A percentile compares a stretch with the other conserved stretches of the same genome.
Conservation (phyloP, 2,329 filamentous ascomycete genomes). For the Mycosphaerella arachidis region DNA sequence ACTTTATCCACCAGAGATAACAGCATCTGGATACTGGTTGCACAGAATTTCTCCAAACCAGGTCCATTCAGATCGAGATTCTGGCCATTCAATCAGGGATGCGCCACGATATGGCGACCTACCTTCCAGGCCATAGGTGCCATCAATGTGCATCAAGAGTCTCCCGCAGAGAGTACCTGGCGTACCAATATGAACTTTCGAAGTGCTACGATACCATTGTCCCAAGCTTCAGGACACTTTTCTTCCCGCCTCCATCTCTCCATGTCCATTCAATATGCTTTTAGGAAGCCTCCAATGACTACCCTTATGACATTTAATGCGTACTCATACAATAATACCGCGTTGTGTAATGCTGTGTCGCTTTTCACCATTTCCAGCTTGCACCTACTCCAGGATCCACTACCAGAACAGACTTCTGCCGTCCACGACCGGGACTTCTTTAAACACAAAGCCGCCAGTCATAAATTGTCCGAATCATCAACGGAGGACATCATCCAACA, state of each 20-base stretch:
- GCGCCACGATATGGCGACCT: too few species aligned
- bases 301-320: not conserved
- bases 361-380: not conserved
- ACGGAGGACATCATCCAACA: too few species aligned
- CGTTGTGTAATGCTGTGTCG: not conserved
- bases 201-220: too few species aligned
- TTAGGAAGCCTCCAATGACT: not conserved
- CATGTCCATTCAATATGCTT: not conserved
- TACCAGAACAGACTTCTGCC: too few species aligned
- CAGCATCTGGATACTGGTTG: not conserved
- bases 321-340: not conserved
- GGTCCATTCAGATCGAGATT: not conserved
- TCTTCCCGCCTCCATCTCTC: too few species aligned
- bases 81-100: not conserved
- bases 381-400: not conserved
- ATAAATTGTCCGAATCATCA: too few species aligned
- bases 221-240: too few species aligned
- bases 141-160: too few species aligned
- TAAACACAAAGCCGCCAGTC: too few species aligned
- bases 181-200: too few species aligned
- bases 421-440: too few species aligned
- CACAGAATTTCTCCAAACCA: not conserved
- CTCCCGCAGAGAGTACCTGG: too few species aligned
- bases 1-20: not conserved
- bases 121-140: not conserved